phyloP scores from a whole-genome alignment of 345 rosid genomes.

The Erysimum cheiranthoides region DNA sequence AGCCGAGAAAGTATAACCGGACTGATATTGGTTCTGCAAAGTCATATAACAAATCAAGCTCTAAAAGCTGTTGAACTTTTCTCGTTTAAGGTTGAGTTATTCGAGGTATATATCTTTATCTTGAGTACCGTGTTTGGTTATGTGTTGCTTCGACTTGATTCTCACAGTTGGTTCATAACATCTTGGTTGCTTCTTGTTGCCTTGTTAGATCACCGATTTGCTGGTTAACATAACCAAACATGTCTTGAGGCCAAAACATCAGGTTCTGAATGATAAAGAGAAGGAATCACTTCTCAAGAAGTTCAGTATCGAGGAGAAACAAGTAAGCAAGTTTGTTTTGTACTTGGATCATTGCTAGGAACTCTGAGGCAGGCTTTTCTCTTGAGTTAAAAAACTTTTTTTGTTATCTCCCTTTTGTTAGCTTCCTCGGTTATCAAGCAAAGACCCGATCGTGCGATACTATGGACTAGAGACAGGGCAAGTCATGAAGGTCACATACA shows the following conservation, averaged over 20 bases:
- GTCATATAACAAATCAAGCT: slow-evolving; percentile 72
- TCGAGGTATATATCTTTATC: slow-evolving; percentile 58
- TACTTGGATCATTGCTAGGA: slow-evolving; percentile 3
- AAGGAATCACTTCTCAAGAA: slow-evolving; percentile 69
- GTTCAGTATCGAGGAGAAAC: slow-evolving; percentile 72
- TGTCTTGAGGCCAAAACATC: slow-evolving; percentile 75
- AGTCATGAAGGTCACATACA: slow-evolving; percentile 63
- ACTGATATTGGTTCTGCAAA: slow-evolving; percentile 72
- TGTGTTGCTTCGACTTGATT: slow-evolving; percentile 8
- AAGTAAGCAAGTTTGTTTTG: slow-evolving; percentile 51
- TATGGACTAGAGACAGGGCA: slow-evolving; percentile 79
- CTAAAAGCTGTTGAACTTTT: slow-evolving; percentile 66
- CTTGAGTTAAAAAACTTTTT: neutral
- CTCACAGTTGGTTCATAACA: neutral
- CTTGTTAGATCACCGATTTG: slow-evolving; percentile 64
- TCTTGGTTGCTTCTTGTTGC: slow-evolving; percentile 4
- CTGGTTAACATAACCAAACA: slow-evolving; percentile 87
- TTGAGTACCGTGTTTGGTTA: neutral
- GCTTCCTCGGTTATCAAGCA: slow-evolving; percentile 68
- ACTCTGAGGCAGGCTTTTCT: neutral
- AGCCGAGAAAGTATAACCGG: slow-evolving; percentile 63
- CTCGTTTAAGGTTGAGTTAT: slow-evolving; percentile 81
- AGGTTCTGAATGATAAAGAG: slow-evolving; percentile 61
- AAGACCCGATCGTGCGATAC: slow-evolving; percentile 62
- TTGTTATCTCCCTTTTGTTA: slow-evolving; percentile 17